Percentiles rank a stretch among this genome's conserved stretches.
Evolutionary conservation across 495 filamentous ascomycete genomes (phyloP).

Genomic region (Aspergillus nanangensis): DNA sequence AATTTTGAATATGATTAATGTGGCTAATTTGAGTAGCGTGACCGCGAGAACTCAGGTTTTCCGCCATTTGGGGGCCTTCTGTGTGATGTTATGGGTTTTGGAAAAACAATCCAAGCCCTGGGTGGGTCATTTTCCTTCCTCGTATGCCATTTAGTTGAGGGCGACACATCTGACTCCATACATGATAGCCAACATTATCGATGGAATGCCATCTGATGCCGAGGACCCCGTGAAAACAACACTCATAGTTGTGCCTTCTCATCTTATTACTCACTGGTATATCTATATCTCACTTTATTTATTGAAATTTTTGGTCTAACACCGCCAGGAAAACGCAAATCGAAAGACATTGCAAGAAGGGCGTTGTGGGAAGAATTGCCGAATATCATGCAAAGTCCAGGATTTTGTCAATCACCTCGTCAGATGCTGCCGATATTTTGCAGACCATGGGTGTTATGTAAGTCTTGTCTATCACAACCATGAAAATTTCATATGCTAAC

Average conservation of each 20-base stretch:
- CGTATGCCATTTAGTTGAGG: neutral
- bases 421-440: constrained; percentile 3
- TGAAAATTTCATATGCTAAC: neutral
- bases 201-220: constrained; percentile 29
- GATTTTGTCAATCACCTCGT: neutral
- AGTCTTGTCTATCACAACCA: neutral
- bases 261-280: constrained; percentile 42
- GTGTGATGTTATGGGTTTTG: constrained; percentile 61
- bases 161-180: neutral
- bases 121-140: constrained; percentile 10
- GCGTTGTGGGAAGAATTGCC: constrained; percentile 12
- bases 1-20: neutral
- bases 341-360: constrained; percentile 25
- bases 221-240: constrained; percentile 31
- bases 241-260: constrained; percentile 45
- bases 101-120: constrained; percentile 53
- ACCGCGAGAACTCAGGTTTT: constrained; percentile 39
- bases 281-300: neutral
- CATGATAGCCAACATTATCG: constrained; percentile 40
- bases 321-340: constrained; percentile 32
- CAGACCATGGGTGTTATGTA: constrained; percentile 22
- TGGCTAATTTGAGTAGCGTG: constrained; percentile 18
- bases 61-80: constrained; percentile 50
- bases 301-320: neutral
- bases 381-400: constrained; percentile 8